These are phyloP conservation scores for Candida frijolesensis DNA, from an alignment of 1,139 yeast genomes.

Conservation along the genomic window DNA sequence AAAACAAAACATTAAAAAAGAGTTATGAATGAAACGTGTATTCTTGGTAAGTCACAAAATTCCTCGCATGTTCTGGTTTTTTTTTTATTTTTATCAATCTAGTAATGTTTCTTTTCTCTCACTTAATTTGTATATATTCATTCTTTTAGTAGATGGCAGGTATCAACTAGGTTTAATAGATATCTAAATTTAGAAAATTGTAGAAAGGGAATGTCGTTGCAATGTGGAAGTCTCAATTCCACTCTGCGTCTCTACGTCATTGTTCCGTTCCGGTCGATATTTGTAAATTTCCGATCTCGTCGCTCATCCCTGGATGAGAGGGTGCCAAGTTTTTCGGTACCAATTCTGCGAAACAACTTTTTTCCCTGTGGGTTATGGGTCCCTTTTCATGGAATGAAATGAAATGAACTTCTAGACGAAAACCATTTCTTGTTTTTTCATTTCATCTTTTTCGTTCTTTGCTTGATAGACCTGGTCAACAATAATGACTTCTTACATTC, in stretches of 20 bases:
- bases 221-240: no score
- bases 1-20: not conserved
- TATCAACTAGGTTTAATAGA: constrained; percentile 2
- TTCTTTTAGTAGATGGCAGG: not conserved
- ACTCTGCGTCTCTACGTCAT: not conserved
- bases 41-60: not conserved
- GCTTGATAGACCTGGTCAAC: not conserved
- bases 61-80: not conserved
- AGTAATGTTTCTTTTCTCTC: constrained; percentile 1
- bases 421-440: not conserved
- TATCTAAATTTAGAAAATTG: constrained; percentile 1
- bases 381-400: not conserved
- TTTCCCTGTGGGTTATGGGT: not conserved
- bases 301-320: not conserved
- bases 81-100: not conserved
- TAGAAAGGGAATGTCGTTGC: not conserved
- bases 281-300: not conserved
- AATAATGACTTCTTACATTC: not conserved
- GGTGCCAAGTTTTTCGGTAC: not conserved
- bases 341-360: no score
- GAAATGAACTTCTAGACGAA: not conserved
- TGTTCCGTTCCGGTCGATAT: not conserved
- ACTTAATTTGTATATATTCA: constrained; percentile 4
- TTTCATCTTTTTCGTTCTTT: not conserved
- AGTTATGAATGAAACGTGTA: not conserved